These are phyloP conservation scores for Pholiota conissans DNA, from an alignment of 768 basidiomycete genomes.

Conservation along the genomic window DNA sequence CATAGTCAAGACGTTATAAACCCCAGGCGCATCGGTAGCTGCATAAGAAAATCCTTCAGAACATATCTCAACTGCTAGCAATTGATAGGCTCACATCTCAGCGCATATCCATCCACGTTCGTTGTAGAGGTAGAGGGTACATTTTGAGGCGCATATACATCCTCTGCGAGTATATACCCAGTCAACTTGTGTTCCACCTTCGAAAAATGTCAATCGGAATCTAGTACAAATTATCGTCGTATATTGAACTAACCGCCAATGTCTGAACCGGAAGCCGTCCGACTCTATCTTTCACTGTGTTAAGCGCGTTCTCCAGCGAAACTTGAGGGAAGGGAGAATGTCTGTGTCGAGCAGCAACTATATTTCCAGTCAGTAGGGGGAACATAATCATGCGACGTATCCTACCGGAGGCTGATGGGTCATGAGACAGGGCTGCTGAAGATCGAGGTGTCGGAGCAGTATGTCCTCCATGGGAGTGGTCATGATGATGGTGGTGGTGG, in stretches of 20 bases:
- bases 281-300: constrained; percentile 50
- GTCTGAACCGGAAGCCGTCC: constrained; percentile 37
- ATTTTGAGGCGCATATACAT: constrained; percentile 64
- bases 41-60: background rate
- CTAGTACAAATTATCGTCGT: background rate
- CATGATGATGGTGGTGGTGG: constrained; percentile 33
- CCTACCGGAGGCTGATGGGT: constrained; percentile 68
- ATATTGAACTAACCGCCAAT: constrained; percentile 36
- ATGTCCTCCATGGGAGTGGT: constrained; percentile 36
- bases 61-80: background rate
- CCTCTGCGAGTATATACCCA: constrained; percentile 75
- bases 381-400: constrained; percentile 1
- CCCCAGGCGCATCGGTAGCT: constrained; percentile 67
- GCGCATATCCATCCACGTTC: constrained; percentile 88
- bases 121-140: constrained; percentile 70
- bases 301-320: constrained; percentile 63
- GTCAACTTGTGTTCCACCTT: constrained; percentile 62
- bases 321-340: constrained; percentile 78
- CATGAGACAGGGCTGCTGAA: constrained; percentile 51
- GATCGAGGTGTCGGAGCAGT: constrained; percentile 55
- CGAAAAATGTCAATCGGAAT: background rate
- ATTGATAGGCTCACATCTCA: constrained; percentile 50
- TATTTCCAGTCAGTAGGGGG: background rate
- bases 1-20: constrained; percentile 67
- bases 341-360: constrained; percentile 72